Evolutionary conservation across 1,284 basidiomycete genomes (phyloP).

Genomic region (Heliocybe sulcata): DNA sequence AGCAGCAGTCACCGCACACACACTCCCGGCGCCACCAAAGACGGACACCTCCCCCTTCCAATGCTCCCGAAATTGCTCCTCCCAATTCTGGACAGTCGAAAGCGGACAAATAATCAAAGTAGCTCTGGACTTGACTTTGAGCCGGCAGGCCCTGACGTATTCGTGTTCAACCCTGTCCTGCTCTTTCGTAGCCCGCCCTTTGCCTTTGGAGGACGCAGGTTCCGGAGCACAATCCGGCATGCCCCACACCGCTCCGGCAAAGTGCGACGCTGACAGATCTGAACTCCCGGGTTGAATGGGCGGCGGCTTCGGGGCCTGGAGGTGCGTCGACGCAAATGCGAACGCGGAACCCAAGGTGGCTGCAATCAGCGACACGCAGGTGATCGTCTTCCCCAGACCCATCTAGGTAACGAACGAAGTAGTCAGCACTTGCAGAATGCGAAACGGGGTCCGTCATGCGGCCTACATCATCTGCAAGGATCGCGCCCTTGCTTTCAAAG

Average conservation of each 20-base stretch:
- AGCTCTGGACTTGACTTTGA: constrained; percentile 78
- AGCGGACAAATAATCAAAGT: constrained; percentile 97
- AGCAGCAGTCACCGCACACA: constrained; percentile 23
- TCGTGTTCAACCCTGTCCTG: constrained; percentile 67
- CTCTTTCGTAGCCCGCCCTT: constrained; percentile 53
- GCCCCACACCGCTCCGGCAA: constrained; percentile 74
- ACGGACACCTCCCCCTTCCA: constrained; percentile 83
- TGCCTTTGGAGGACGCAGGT: constrained; percentile 36
- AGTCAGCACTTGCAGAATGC: constrained; percentile 4
- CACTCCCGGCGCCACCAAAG: constrained; percentile 61
- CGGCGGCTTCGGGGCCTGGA: constrained; percentile 33
- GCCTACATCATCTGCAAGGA: constrained; percentile 90
- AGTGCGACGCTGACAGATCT: constrained; percentile 52
- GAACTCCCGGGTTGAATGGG: constrained; percentile 20
- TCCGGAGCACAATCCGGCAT: constrained; percentile 52
- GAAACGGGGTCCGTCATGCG: too few species aligned
- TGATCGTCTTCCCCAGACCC: constrained; percentile 98
- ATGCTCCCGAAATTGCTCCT: constrained; percentile 96
- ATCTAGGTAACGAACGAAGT: constrained; percentile 46
- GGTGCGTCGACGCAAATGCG: constrained; percentile 55
- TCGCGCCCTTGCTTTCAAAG: constrained; percentile 79
- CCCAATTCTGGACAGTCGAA: constrained; percentile 97
- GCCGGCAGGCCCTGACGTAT: constrained; percentile 60
- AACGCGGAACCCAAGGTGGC: constrained; percentile 72
- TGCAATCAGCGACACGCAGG: constrained; percentile 87